A percentile compares a stretch with the other conserved stretches of the same genome.
These are phyloP conservation scores for Cryphonectria carpinicola DNA, from an alignment of 2,329 filamentous ascomycete genomes.

Conservation along the genomic window DNA sequence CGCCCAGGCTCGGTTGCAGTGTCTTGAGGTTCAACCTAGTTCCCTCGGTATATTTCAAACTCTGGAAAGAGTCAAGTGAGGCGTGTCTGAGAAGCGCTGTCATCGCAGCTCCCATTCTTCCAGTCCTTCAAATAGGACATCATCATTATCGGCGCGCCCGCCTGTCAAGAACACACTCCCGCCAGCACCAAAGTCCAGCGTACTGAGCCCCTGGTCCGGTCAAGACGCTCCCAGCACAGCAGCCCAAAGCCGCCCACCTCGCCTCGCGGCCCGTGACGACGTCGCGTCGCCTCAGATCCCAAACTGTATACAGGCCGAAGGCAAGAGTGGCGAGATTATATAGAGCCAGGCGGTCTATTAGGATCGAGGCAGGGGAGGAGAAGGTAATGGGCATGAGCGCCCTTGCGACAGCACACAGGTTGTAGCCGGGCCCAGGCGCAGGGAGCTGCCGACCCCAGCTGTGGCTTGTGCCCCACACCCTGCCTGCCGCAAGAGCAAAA, in stretches of 20 bases:
- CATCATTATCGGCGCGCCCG: neutral
- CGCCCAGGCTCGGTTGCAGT: too few species aligned
- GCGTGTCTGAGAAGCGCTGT: too few species aligned
- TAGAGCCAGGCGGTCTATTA: neutral
- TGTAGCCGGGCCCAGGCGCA: neutral
- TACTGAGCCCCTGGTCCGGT: constrained; percentile 22
- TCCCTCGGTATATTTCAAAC: too few species aligned
- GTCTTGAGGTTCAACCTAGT: too few species aligned
- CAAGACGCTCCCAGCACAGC: constrained; percentile 5
- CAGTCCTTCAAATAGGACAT: neutral
- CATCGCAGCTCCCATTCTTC: neutral
- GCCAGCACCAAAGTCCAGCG: constrained; percentile 26
- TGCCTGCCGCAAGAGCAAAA: neutral
- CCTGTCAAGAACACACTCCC: constrained; percentile 18
- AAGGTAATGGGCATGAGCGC: neutral
- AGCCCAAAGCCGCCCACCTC: constrained; percentile 2
- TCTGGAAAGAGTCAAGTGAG: too few species aligned
- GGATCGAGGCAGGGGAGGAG: neutral
- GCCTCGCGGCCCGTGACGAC: constrained; percentile 10
- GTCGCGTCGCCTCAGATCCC: constrained; percentile 20
- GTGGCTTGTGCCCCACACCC: neutral
- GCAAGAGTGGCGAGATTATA: constrained; percentile 18
- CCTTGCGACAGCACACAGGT: neutral
- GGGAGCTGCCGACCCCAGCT: neutral
- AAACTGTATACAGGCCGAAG: constrained; percentile 23